phyloP scores from a whole-genome alignment of 768 basidiomycete genomes.

The Coprinopsis sp. region DNA sequence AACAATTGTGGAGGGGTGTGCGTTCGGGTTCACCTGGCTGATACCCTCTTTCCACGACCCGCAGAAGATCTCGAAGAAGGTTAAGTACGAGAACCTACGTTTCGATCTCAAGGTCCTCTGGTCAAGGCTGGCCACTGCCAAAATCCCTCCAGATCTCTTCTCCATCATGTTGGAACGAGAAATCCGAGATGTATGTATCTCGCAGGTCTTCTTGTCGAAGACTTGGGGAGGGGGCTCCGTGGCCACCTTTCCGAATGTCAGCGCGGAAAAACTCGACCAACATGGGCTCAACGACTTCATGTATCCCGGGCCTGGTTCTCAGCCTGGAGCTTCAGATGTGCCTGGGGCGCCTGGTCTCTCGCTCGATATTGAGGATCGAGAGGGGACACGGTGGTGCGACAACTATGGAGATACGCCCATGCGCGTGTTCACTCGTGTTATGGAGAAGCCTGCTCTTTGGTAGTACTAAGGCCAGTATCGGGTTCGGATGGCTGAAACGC shows the following conservation, averaged over 20 bases:
- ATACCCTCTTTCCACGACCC: no score
- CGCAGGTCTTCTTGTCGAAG: constrained; percentile 14
- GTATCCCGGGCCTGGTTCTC: constrained; percentile 19
- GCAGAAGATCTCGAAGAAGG: no score
- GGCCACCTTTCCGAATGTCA: constrained; percentile 13
- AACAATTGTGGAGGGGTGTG: no score
- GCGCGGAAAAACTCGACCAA: constrained; percentile 8
- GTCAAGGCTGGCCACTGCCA: no score
- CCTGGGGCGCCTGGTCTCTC: constrained; percentile 28
- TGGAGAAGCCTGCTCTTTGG: constrained; percentile 16
- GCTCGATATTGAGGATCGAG: constrained; percentile 12
- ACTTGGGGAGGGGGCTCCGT: constrained; percentile 20
- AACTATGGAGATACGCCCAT: constrained; percentile 14
- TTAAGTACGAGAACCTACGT: no score
- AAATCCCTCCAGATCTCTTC: no score
- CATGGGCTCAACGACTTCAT: constrained; percentile 27
- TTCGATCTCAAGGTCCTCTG: no score
- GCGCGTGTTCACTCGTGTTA: constrained; percentile 28
- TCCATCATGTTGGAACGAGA: no score
- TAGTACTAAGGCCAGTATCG: constrained; percentile 31
- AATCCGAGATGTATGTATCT: constrained; percentile 1
- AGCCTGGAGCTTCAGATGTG: constrained; percentile 25
- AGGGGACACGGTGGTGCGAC: no score
- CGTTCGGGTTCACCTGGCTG: no score
- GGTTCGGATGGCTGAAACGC: constrained; percentile 34